Conservation (phyloP, 2,329 filamentous ascomycete genomes). For the Ascochyta fabae region DNA sequence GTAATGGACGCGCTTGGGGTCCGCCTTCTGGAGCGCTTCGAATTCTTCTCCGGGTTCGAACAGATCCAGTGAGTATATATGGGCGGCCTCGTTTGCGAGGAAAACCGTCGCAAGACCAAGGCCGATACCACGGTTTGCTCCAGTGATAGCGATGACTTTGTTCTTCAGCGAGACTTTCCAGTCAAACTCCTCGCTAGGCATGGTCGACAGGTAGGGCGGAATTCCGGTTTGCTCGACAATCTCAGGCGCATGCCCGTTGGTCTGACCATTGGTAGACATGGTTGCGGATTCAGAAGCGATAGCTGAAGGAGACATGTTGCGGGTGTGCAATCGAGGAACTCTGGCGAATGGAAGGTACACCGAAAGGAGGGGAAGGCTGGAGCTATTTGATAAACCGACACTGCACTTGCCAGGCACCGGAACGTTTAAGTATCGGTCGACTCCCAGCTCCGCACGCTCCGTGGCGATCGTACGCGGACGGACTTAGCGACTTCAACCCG, state of each 20-base stretch:
- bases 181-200: slow-evolving; percentile 53
- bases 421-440: slow-evolving; percentile 31
- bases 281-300: slow-evolving; percentile 26
- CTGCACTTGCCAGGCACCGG: slow-evolving; percentile 14
- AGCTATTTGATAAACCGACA: slow-evolving; percentile 5
- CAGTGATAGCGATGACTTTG: slow-evolving; percentile 50
- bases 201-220: slow-evolving; percentile 49
- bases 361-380: slow-evolving; percentile 5
- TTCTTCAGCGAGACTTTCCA: slow-evolving; percentile 55
- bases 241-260: slow-evolving; percentile 19
- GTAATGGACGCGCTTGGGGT: slow-evolving; percentile 54
- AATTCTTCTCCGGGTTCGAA: slow-evolving; percentile 57
- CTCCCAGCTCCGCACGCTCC: slow-evolving; percentile 15
- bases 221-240: slow-evolving; percentile 36
- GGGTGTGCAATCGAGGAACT: slow-evolving; percentile 12
- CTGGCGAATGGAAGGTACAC: slow-evolving; percentile 23
- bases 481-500: slow-evolving; percentile 10
- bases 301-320: slow-evolving; percentile 40
- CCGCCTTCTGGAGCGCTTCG: slow-evolving; percentile 48
- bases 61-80: slow-evolving; percentile 59
- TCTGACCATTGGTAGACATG: slow-evolving; percentile 23
- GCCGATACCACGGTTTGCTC: slow-evolving; percentile 48
- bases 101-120: slow-evolving; percentile 57
- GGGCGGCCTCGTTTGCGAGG: slow-evolving; percentile 55
- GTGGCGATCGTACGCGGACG: slow-evolving; percentile 18